Base-by-base conservation (phyloP, 306 rosid genomes). In the Medicago lupulina region DNA sequence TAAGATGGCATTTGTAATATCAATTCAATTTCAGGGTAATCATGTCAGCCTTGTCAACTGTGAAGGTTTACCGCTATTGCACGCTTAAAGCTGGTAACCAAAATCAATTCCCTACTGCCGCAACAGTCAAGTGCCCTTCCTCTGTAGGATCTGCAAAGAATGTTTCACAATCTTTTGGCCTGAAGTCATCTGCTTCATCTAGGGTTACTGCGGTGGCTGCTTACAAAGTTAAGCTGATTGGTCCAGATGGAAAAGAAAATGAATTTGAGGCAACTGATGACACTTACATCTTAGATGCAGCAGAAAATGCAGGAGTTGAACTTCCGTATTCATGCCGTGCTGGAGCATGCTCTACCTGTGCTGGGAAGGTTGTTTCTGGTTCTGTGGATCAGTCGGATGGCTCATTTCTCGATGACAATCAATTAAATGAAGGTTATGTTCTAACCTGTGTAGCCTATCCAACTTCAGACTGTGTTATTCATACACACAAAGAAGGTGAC, bases 281-380 rank as follows among this genome's bases (percentile, higher is more conserved):
- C 50, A 0, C 41, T 17, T 89, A 89, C 87, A 87, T 92, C 83
- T 72, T 88, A 9, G 97, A 92, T 84, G 78, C 97, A 60, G 97
- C 94, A 2, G 97, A 91, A 83, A 58, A 63, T 68, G 94, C 90
- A 0, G 94, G 97, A 79, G 0, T 87, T 31, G 97, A 91, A 44
- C 81, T 91, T 65, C 97, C 97, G 6, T 91, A 91, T 79, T 91
- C 97, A 0, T 91, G 97, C 83, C 88, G 97, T 28, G 97, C 97
- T 1, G 97, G 94, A 23, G 97, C 94, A 15, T 91, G 97, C 84
- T 89, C 94, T 9, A 87, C 97, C 13, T 89, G 97, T 74, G 94
- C 97, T 1, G 97, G 94, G 83, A 81, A 87, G 88, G 40, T 87
- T 40, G 84, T 65, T 11, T 11, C 89, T 3, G 93, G 97, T 6